Conservation (phyloP, 176 grass and related monocot genomes). For the Alloteropsis semialata region DNA sequence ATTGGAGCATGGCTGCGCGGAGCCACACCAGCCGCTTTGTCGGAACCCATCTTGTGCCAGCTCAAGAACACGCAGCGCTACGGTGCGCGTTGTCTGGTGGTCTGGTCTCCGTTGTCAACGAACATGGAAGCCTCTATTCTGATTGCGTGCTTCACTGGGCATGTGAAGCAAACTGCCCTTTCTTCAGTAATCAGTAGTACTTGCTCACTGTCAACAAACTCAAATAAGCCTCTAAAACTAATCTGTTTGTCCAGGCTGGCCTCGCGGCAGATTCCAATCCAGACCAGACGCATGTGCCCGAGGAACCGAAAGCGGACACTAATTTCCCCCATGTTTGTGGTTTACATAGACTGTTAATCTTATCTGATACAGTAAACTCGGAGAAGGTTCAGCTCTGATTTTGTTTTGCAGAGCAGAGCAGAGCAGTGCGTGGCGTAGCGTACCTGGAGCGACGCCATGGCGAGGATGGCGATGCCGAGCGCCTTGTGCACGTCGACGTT, state of each 20-base stretch:
- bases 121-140: not conserved
- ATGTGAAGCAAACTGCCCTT: not conserved
- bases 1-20: not conserved
- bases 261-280: not conserved
- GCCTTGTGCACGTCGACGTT: constrained; percentile 63
- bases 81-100: not conserved
- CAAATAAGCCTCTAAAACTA: not conserved
- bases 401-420: not conserved
- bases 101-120: not conserved
- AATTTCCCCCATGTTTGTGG: not conserved
- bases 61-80: constrained; percentile 6
- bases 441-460: constrained; percentile 69
- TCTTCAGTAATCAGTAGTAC: not conserved
- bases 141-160: not conserved
- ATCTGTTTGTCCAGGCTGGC: constrained; percentile 14
- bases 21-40: not conserved
- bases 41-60: not conserved
- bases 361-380: not conserved
- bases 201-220: not conserved
- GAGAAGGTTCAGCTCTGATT: not conserved
- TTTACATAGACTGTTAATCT: not conserved
- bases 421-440: no score
- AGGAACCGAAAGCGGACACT: not conserved
- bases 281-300: not conserved
- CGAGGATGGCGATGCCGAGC: constrained; percentile 63